Base-by-base conservation (phyloP, 1,284 basidiomycete species). In the Mycena citricolor region DNA sequence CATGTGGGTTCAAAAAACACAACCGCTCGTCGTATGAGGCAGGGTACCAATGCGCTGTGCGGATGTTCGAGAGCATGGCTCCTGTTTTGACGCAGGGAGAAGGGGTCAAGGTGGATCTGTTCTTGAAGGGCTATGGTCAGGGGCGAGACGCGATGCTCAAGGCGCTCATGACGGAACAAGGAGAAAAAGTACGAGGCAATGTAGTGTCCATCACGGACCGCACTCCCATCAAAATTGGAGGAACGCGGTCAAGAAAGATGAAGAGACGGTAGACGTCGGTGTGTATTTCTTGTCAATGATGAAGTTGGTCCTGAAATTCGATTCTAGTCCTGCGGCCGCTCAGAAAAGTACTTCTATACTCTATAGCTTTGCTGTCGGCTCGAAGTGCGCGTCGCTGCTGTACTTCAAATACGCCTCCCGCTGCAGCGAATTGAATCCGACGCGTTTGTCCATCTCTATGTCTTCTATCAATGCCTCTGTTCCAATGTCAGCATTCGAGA, bases 391-490 rank as follows among this genome's bases (percentile, higher is more conserved):
- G 54, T 84, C 74, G 24, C 58, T 60, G 32, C 58, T 59, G 53
- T 74, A 84, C 51, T 65, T 69, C 51, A 70, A 62, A 59, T 97
- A 98, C 17, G 62, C 78, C 7, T 83, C 78, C 46, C 95, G 76
- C 33, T 79, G 73, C 29, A 97, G 67, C 20, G 83, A 90, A 45
- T 82, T 83, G 42, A 89, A 61, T 1, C 93, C 90, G 16, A 98
- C 97, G 32, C 70, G 76, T 63, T 94, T 98, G 72, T 99, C 95
- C 16, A 79, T 87, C 58, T 98, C 86, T 59, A 99, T 99, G 61
- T 99, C 95, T 39, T 90, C 81, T 63, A 97, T 94, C 39, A 99
- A 76, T 0, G 86, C 93, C 61, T 98, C 95, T 97, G 69, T 22
- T n/a, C n/a, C n/a, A n/a, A n/a, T n/a, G n/a, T n/a, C 19, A 5